phyloP scores from a whole-genome alignment of 1,284 basidiomycete species.

The Cryptococcus depauperatus region DNA sequence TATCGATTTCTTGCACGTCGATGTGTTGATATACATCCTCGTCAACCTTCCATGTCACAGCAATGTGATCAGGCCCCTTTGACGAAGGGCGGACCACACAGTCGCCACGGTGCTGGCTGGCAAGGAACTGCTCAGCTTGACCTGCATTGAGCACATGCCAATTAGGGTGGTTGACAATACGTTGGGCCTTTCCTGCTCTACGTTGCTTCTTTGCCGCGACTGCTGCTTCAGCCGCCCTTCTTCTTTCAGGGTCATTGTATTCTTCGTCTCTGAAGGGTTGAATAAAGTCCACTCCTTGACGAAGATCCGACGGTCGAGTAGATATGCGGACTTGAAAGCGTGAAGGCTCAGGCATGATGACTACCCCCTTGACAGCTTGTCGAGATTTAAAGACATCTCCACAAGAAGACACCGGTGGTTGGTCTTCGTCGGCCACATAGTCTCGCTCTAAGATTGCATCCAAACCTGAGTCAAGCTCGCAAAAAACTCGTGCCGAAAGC shows the following conservation, averaged over 20 bases:
- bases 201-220: slow-evolving; percentile 72
- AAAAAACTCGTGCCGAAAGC: slow-evolving; percentile 29
- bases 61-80: slow-evolving; percentile 85
- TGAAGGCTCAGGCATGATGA: slow-evolving; percentile 62
- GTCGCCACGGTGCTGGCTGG: slow-evolving; percentile 85
- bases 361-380: slow-evolving; percentile 71
- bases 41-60: slow-evolving; percentile 99
- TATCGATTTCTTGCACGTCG: slow-evolving; percentile 76
- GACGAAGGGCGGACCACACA: slow-evolving; percentile 95
- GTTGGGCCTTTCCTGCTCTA: slow-evolving; percentile 64
- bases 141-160: slow-evolving; percentile 92
- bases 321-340: slow-evolving; percentile 70
- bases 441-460: slow-evolving; percentile 69
- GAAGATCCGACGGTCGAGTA: slow-evolving; percentile 62
- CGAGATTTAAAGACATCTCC: slow-evolving; percentile 57
- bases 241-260: slow-evolving; percentile 42
- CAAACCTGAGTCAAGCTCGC: slow-evolving; percentile 74
- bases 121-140: slow-evolving; percentile 83
- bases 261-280: slow-evolving; percentile 35
- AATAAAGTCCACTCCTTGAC: slow-evolving; percentile 32
- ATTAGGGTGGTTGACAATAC: slow-evolving; percentile 96
- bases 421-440: slow-evolving; percentile 52
- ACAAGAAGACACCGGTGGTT: slow-evolving; percentile 45
- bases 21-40: slow-evolving; percentile 96
- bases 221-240: slow-evolving; percentile 62